Evolutionary conservation across 208 protist species (phyloP).

Genomic region (Leishmania braziliensis): DNA sequence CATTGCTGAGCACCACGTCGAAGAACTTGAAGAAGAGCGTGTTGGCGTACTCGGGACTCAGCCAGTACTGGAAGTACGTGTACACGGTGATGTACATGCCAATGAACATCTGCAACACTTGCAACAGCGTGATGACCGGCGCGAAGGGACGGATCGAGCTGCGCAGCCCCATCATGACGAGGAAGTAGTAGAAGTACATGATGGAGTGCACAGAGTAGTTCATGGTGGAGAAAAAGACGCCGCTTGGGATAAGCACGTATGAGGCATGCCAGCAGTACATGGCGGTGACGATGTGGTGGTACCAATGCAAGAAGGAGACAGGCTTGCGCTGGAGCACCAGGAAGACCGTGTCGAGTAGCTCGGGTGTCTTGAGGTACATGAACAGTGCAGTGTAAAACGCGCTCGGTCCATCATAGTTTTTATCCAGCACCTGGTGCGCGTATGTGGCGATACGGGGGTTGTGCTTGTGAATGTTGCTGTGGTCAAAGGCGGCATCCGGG

Average conservation of each 20-base stretch:
- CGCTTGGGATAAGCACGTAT: conserved; percentile 34
- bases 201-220: conserved; percentile 77
- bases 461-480: conserved; percentile 21
- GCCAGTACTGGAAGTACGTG: conserved; percentile 39
- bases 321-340: conserved; percentile 65
- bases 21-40: conserved; percentile 24
- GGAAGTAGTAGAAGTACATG: conserved; percentile 95
- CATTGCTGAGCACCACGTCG: conserved; percentile 7
- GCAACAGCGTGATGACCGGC: conserved; percentile 75
- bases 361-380: conserved; percentile 71
- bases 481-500: conserved; percentile 32
- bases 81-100: conserved; percentile 73
- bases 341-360: conserved; percentile 80
- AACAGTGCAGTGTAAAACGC: conserved; percentile 62
- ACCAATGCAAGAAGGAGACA: conserved; percentile 29
- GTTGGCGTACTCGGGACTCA: conserved; percentile 18
- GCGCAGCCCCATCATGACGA: conserved; percentile 57
- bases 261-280: conserved; percentile 90
- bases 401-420: conserved; percentile 30
- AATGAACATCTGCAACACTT: conserved; percentile 92
- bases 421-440: conserved; percentile 22
- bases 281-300: conserved; percentile 58
- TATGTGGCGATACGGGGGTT: conserved; percentile 30
- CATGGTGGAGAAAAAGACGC: conserved; percentile 40
- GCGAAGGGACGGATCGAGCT: conserved; percentile 62